These are phyloP conservation scores for Clitopilus passeckerianus DNA, from an alignment of 768 basidiomycete genomes.

Conservation along the genomic window DNA sequence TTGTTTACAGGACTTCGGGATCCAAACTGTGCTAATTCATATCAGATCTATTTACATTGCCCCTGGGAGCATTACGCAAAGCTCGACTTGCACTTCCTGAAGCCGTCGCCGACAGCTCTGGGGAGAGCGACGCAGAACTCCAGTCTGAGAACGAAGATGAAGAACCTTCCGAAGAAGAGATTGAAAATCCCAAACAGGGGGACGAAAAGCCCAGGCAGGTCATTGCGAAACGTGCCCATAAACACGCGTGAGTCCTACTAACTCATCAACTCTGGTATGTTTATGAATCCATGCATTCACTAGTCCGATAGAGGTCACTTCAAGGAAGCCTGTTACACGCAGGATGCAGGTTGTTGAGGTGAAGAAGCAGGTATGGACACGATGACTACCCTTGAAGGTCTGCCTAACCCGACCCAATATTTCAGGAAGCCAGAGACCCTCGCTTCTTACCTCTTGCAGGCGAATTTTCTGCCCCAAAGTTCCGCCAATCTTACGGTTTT, in stretches of 20 bases:
- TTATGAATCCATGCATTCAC: background rate
- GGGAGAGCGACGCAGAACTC: slow-evolving; percentile 4
- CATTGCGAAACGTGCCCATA: slow-evolving; percentile 60
- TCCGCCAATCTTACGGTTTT: slow-evolving; percentile 71
- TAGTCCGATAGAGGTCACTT: slow-evolving; percentile 79
- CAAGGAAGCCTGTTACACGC: slow-evolving; percentile 80
- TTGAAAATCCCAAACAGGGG: slow-evolving; percentile 27
- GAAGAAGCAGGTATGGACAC: slow-evolving; percentile 42
- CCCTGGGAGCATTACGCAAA: slow-evolving; percentile 59
- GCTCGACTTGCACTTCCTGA: slow-evolving; percentile 55
- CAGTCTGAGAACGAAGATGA: slow-evolving; percentile 12
- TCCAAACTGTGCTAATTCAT: background rate
- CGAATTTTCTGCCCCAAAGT: slow-evolving; percentile 57
- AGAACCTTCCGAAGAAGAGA: slow-evolving; percentile 9
- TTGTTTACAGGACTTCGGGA: background rate
- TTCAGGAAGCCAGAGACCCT: slow-evolving; percentile 78
- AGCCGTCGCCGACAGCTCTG: slow-evolving; percentile 26
- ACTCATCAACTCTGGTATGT: slow-evolving; percentile 2
- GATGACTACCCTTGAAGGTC: background rate
- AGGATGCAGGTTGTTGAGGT: slow-evolving; percentile 66
- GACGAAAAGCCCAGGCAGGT: slow-evolving; percentile 25
- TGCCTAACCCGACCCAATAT: slow-evolving; percentile 1
- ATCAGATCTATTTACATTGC: slow-evolving; percentile 55
- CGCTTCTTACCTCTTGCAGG: slow-evolving; percentile 77
- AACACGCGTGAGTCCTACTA: slow-evolving; percentile 73